phyloP scores from a whole-genome alignment of 75 land plant genomes.

The Adiantum capillusveneris region DNA sequence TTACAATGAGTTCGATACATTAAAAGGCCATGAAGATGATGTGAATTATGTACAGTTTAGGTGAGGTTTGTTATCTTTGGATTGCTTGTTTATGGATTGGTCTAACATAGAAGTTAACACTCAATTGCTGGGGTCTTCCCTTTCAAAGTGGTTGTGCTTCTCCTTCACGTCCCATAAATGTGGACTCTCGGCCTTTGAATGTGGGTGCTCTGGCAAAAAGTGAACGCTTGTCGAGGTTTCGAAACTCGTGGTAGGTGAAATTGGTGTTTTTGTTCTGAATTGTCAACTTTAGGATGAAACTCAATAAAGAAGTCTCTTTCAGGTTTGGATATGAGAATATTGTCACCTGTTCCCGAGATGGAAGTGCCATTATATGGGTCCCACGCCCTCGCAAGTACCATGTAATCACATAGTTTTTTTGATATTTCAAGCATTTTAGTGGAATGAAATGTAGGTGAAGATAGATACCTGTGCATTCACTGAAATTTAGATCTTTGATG shows the following conservation, averaged over 20 bases:
- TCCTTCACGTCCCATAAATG: constrained; percentile 41
- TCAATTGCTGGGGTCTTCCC: constrained; percentile 10
- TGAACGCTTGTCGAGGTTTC: constrained; percentile 68
- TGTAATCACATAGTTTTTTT: constrained; percentile 34
- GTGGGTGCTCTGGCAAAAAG: constrained; percentile 50
- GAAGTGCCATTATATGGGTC: constrained; percentile 97
- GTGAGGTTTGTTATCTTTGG: constrained; percentile 17
- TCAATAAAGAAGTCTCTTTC: neutral
- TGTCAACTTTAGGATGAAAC: neutral
- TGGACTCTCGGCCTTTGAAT: constrained; percentile 32
- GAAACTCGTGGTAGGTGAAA: constrained; percentile 79
- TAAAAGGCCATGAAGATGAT: constrained; percentile 90
- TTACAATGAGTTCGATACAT: constrained; percentile 79
- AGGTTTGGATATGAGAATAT: constrained; percentile 94
- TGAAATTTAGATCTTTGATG: too few species aligned
- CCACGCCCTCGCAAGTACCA: constrained; percentile 81
- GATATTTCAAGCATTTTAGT: too few species aligned
- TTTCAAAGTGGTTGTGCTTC: constrained; percentile 85
- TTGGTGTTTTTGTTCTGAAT: neutral
- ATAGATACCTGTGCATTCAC: too few species aligned
- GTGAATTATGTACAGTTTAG: constrained; percentile 99
- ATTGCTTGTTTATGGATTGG: neutral
- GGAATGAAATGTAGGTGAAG: too few species aligned
- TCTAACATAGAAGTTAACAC: neutral
- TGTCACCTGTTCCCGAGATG: constrained; percentile 97